Percentiles rank a stretch among this genome's conserved stretches.
Conservation (phyloP, 2,329 filamentous ascomycete species). For the Curvularia verruculosa region DNA sequence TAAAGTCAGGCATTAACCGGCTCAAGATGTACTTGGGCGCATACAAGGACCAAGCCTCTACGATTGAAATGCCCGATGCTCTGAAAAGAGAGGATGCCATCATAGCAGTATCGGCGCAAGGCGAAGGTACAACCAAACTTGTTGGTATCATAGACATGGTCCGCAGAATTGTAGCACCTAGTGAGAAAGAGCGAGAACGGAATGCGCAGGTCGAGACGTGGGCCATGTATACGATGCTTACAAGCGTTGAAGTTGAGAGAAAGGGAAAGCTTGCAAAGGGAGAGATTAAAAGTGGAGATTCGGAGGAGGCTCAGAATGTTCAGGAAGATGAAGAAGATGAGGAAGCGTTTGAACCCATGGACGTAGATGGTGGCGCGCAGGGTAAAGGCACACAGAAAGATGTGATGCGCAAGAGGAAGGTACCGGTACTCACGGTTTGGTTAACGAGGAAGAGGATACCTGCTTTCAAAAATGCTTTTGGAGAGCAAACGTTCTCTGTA, state of each 20-base stretch:
- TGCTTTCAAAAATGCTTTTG: slow-evolving; percentile 25
- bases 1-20: slow-evolving; percentile 25
- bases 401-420: slow-evolving; percentile 8
- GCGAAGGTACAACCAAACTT: slow-evolving; percentile 26
- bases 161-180: slow-evolving; percentile 17
- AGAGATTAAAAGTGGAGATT: neutral
- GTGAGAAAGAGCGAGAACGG: slow-evolving; percentile 1
- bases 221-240: slow-evolving; percentile 28
- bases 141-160: slow-evolving; percentile 32
- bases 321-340: slow-evolving; percentile 6
- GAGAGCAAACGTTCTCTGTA: slow-evolving; percentile 24
- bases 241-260: slow-evolving; percentile 18
- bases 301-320: neutral
- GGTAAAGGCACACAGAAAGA: neutral
- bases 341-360: slow-evolving; percentile 24
- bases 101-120: slow-evolving; percentile 31
- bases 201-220: slow-evolving; percentile 16
- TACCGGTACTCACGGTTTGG: slow-evolving; percentile 32
- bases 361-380: slow-evolving; percentile 8
- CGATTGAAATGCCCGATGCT: slow-evolving; percentile 18
- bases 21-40: slow-evolving; percentile 20
- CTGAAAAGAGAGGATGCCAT: slow-evolving; percentile 11
- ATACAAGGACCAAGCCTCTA: slow-evolving; percentile 9
- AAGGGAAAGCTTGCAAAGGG: neutral
- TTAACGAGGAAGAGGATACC: slow-evolving; percentile 25